Percentiles rank a stretch among this genome's conserved stretches.
These are phyloP conservation scores for Ustilago xerochloae DNA, from an alignment of 1,284 basidiomycete genomes.

Conservation along the genomic window DNA sequence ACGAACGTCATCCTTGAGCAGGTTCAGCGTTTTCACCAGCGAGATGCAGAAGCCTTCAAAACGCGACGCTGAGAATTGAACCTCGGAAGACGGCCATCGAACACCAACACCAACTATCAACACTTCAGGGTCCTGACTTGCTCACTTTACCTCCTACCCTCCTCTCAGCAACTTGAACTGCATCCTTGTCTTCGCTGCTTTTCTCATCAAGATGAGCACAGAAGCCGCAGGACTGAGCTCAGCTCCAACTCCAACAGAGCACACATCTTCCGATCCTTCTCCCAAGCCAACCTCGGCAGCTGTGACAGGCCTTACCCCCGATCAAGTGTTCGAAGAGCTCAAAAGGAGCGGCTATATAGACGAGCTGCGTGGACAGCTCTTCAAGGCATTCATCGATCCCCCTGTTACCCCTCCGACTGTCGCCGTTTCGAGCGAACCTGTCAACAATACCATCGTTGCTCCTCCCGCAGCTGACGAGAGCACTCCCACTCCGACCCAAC, in stretches of 20 bases:
- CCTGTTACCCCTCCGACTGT: not conserved
- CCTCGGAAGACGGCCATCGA: conserved; percentile 15
- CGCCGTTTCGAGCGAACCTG: no score
- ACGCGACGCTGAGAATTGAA: not conserved
- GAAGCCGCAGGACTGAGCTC: no score
- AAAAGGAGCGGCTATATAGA: conserved; percentile 34
- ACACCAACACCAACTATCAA: not conserved
- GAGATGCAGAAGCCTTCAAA: not conserved
- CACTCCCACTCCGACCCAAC: no score
- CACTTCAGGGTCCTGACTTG: conserved; percentile 8
- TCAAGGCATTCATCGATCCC: conserved; percentile 22
- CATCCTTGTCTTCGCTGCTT: not conserved
- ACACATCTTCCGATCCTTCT: not conserved
- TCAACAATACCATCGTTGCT: no score
- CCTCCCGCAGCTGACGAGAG: no score
- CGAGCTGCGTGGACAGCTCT: conserved; percentile 29
- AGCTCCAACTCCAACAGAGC: not conserved
- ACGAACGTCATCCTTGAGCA: no score
- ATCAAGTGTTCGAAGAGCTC: conserved; percentile 36
- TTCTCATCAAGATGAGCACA: no score
- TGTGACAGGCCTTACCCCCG: conserved; percentile 27
- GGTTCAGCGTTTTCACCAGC: no score
- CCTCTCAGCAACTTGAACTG: not conserved
- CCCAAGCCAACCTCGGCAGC: not conserved
- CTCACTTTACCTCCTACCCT: not conserved